phyloP scores from a whole-genome alignment of 2,329 filamentous ascomycete species.

The Trichoderma pleuroti region DNA sequence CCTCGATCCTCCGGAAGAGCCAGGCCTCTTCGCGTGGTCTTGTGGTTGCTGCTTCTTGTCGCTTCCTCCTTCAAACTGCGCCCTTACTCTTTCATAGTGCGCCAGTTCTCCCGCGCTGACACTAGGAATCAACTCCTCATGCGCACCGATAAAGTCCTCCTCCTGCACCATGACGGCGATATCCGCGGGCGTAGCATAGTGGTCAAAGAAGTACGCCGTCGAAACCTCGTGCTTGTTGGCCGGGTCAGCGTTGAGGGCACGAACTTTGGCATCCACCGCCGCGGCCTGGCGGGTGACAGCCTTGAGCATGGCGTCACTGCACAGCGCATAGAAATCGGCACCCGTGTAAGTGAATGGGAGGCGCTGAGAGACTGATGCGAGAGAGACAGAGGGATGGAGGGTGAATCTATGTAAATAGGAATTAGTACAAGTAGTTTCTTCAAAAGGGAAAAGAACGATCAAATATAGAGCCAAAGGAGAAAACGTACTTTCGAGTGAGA shows the following conservation, averaged over 20 bases:
- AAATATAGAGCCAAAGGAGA: not conserved
- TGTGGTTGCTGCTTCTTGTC: constrained; percentile 32
- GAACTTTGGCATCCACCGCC: constrained; percentile 79
- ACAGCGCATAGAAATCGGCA: constrained; percentile 94
- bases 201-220: constrained; percentile 94
- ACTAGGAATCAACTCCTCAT: constrained; percentile 83
- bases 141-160: constrained; percentile 78
- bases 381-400: constrained; percentile 73
- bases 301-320: constrained; percentile 98
- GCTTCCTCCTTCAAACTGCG: constrained; percentile 68
- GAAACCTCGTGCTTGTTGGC: constrained; percentile 54
- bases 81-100: constrained; percentile 84
- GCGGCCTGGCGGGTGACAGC: constrained; percentile 88
- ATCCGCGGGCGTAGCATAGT: constrained; percentile 77
- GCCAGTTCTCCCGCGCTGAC: constrained; percentile 88
- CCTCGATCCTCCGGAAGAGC: constrained; percentile 23
- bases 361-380: constrained; percentile 67
- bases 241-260: constrained; percentile 56
- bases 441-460: not conserved
- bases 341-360: constrained; percentile 96
- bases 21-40: constrained; percentile 12
- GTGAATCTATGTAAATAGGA: constrained; percentile 61
- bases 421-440: not conserved
- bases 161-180: constrained; percentile 85
- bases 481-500: constrained; percentile 78